Base-by-base conservation (phyloP, 306 rosid genomes). In the Cucurbita maxima region DNA sequence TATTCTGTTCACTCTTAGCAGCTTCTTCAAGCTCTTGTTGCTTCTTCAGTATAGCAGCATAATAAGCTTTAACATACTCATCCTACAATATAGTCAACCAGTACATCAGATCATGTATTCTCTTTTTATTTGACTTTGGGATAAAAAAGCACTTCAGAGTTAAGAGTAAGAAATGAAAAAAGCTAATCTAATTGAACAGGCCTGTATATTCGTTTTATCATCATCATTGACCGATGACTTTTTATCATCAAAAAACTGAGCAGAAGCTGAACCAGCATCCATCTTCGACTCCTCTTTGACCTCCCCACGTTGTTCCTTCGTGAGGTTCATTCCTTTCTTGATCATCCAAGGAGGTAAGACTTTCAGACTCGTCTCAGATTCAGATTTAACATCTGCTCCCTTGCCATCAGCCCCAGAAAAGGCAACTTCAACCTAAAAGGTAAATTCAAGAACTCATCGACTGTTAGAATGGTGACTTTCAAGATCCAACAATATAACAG, bases 331-430 rank as follows among this genome's bases (percentile, higher is more conserved):
- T 75, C 96, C 96, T 79, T 88, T 83, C 82, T 82, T 90, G 79
- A 88, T 90, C 98, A 92, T 92, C 98, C 98, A 92, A 69, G 96
- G 96, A 14, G 98, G 98, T 82, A 92, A 86, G 67, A 92, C 92
- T 81, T 92, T 92, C 76, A 77, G 81, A 82, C 78, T 9, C 38
- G 86, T 36, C 5, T 85, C 90, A 63, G 83, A 74, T 84, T 84
- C 96, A 75, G 96, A 87, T 84, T 90, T 92, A 63, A 71, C 69
- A 79, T 81, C 84, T 62, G 73, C 91, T 72, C 87, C 91, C 60
- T 78, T 83, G 67, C 87, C 92, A 51, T 90, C 96, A 20, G 82
- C 81, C 58, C 86, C 90, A 68, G 91, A 82, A 78, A 88, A 90
- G 73, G 86, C 96, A 81, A 92, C 98, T 69, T 84, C 95, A 75